These are phyloP conservation scores for Salix brachista DNA, from an alignment of 345 rosid genomes.

Conservation along the genomic window DNA sequence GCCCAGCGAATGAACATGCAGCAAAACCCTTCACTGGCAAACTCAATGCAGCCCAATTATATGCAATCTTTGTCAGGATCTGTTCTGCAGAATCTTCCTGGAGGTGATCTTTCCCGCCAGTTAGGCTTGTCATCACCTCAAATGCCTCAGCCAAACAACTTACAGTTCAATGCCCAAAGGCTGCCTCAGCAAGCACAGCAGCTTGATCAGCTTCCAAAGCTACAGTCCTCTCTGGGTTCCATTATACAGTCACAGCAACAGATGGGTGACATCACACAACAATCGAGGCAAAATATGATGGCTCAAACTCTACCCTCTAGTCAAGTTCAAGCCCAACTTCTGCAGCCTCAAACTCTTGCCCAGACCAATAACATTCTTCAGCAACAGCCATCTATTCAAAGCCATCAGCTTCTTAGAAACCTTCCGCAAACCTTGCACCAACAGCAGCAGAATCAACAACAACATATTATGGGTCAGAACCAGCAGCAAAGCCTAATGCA, in stretches of 20 bases:
- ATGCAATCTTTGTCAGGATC: constrained; percentile 43
- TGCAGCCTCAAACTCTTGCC: constrained; percentile 44
- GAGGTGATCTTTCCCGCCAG: constrained; percentile 50
- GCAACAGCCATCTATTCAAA: constrained; percentile 44
- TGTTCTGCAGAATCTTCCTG: constrained; percentile 40
- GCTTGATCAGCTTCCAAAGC: constrained; percentile 46
- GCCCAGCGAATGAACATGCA: constrained; percentile 95
- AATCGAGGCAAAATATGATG: constrained; percentile 43
- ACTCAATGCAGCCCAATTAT: constrained; percentile 49
- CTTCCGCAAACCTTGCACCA: constrained; percentile 54
- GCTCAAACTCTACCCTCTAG: constrained; percentile 35
- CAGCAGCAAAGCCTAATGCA: constrained; percentile 42
- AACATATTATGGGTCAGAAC: constrained; percentile 36
- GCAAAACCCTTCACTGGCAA: constrained; percentile 51
- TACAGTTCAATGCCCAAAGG: constrained; percentile 40
- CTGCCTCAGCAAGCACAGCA: constrained; percentile 46
- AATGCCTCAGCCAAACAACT: constrained; percentile 38
- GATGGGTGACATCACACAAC: constrained; percentile 42
- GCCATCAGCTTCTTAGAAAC: constrained; percentile 40
- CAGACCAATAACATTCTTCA: constrained; percentile 38
- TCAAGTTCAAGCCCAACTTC: constrained; percentile 46
- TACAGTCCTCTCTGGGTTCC: constrained; percentile 32
- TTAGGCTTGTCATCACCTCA: constrained; percentile 43
- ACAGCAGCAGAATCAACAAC: constrained; percentile 41
- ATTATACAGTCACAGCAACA: constrained; percentile 37